Evolutionary conservation across 495 filamentous ascomycete genomes (phyloP), one percentile per base, ranked within the genome.

Genomic region (Aspergillus sparsus): DNA sequence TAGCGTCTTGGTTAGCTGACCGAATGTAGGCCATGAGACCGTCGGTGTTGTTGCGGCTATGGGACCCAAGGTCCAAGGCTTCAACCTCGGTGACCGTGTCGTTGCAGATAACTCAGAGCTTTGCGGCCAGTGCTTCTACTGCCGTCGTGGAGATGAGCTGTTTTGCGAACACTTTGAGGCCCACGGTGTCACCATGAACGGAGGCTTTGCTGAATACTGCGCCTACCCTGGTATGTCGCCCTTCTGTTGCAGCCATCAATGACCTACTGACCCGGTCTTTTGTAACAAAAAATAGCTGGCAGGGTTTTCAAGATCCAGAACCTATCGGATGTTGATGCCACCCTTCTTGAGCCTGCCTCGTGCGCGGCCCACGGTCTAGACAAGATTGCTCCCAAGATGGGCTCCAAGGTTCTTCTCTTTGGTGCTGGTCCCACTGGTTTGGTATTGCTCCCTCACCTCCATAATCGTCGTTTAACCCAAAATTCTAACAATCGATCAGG

Each of bases 91-190:
- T 18, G 86, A 90, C 56, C 83, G 86, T 62, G 86, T 88, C 11
- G 83, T 83, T 21, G 80, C 74, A 10, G 77, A 79, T 49, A 77
- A 76, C 62, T 75, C 73, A 4, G 87, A 89, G 72, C 82, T 89
- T 32, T 90, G 87, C 76, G 81, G 82, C 33, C 79, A 84, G 62
- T 90, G 87, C 73, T 88, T 87, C 79, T 89, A 89, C 76, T 90
- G 87, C 71, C 84, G 86, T 55, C 83, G 84, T 49, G 87, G 87
- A 34, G 77, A 89, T 59, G 80, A 83, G 47, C 72, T 90, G 34
- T 82, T 89, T 55, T 90, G 87, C 67, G 87, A 90, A 74, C 77
- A 89, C 70, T 88, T 88, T 63, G 74, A 83, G 62, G 83, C 84
- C 35, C 84, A 89, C 59, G 86, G 86, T 53, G 85, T 87, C 46